Conservation (phyloP, 2,329 filamentous ascomycete species). For the Penicillium fuscoglaucum region DNA sequence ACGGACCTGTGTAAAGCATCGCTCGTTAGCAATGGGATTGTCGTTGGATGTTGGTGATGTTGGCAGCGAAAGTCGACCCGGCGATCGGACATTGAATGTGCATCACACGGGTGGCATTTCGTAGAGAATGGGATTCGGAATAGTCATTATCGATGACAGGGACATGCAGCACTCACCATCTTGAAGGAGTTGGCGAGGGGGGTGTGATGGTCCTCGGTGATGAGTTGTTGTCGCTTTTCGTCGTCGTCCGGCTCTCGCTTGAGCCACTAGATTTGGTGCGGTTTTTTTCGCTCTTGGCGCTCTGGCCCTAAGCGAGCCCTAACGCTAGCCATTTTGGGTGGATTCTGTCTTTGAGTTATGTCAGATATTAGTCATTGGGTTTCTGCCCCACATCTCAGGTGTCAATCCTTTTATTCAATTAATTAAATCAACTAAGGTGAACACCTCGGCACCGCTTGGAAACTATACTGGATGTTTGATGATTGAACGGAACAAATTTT, state of each 20-base stretch:
- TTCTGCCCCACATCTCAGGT: conserved; percentile 2
- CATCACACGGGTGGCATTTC: conserved; percentile 15
- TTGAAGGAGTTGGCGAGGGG: conserved; percentile 47
- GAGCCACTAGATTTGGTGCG: conserved; percentile 39
- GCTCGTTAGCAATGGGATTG: conserved; percentile 33
- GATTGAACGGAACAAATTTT: not conserved
- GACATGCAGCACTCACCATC: conserved; percentile 44
- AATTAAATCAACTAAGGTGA: not conserved
- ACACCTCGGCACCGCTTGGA: not conserved
- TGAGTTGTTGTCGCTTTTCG: conserved; percentile 43
- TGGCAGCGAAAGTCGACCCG: conserved; percentile 12
- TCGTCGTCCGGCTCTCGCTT: conserved; percentile 36
- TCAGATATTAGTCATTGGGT: conserved; percentile 11
- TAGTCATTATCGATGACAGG: conserved; percentile 12
- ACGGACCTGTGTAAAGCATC: conserved; percentile 67
- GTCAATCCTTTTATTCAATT: not conserved
- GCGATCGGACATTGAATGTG: conserved; percentile 12
- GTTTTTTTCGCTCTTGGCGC: conserved; percentile 44
- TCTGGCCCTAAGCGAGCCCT: conserved; percentile 45
- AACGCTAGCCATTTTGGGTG: conserved; percentile 36
- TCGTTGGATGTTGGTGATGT: conserved; percentile 10
- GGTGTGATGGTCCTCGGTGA: conserved; percentile 45
- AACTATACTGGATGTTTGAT: not conserved
- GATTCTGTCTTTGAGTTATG: conserved; percentile 2
- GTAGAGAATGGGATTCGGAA: conserved; percentile 13